Evolutionary conservation across 805 yeast genomes (phyloP).

Genomic region (Groenewaldozyma tartarivorans): DNA sequence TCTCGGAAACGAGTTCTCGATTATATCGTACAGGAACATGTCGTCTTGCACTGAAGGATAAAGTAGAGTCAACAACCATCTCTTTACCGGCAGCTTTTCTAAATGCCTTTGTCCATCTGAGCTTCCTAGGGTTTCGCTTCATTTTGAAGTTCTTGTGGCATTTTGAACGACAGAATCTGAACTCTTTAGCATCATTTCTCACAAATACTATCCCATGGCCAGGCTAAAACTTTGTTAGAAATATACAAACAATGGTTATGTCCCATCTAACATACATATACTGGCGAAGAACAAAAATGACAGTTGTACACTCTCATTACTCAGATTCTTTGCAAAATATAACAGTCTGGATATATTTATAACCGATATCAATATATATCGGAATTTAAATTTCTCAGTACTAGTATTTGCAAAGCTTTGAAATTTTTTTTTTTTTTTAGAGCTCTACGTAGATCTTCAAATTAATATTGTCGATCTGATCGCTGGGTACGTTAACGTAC

Average conservation of each 20-base stretch:
- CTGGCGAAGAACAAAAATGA: slow-evolving; percentile 96
- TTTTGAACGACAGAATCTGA: slow-evolving; percentile 93
- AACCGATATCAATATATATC: too few relatives aligned
- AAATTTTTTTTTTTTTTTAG: too few relatives aligned
- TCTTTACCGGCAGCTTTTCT: slow-evolving; percentile 99
- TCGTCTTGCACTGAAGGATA: slow-evolving; percentile 94
- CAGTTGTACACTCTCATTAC: slow-evolving; percentile 49
- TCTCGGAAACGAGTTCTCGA: slow-evolving; percentile 89
- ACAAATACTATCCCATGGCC: slow-evolving; percentile 96
- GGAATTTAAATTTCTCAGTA: too few relatives aligned
- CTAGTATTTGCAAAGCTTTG: too few relatives aligned
- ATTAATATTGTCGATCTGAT: too few relatives aligned
- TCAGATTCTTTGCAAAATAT: too few relatives aligned
- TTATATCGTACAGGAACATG: slow-evolving; percentile 96
- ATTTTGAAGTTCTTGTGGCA: slow-evolving; percentile 97
- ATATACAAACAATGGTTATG: neutral
- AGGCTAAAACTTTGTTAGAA: neutral
- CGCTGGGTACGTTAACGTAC: too few relatives aligned
- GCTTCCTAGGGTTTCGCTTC: slow-evolving; percentile 96
- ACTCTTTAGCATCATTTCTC: slow-evolving; percentile 96
- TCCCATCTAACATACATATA: slow-evolving; percentile 42
- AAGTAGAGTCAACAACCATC: slow-evolving; percentile 91
- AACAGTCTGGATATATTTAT: too few relatives aligned
- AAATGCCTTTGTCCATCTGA: slow-evolving; percentile 98
- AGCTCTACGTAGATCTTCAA: too few relatives aligned